These are phyloP conservation scores for Sphagnum tenellum DNA, from an alignment of 225 moss, liverwort and hornwort species.

Conservation along the genomic window DNA sequence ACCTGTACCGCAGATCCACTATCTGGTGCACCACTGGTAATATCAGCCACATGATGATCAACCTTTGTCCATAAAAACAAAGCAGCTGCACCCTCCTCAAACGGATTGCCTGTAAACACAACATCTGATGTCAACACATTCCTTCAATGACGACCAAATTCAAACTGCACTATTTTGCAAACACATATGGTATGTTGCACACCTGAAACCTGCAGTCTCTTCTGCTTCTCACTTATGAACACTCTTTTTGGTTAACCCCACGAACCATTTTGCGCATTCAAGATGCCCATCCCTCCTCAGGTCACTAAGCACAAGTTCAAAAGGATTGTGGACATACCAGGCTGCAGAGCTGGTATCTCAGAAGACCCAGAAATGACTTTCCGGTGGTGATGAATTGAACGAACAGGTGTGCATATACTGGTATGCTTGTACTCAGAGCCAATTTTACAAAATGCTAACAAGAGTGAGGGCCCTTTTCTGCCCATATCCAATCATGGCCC, in stretches of 20 bases:
- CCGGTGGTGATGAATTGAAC: constrained; percentile 5
- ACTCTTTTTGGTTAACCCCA: neutral
- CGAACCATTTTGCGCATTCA: neutral
- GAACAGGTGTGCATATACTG: constrained; percentile 9
- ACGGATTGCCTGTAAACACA: too few relatives aligned
- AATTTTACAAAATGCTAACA: constrained; percentile 14
- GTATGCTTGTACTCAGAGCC: constrained; percentile 1
- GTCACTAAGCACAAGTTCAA: neutral
- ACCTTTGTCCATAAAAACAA: too few relatives aligned
- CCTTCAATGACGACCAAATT: too few relatives aligned
- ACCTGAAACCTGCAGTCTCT: too few relatives aligned
- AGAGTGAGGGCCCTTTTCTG: constrained; percentile 18
- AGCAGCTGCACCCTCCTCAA: too few relatives aligned
- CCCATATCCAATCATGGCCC: constrained; percentile 15
- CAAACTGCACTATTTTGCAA: too few relatives aligned
- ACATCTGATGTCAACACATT: too few relatives aligned
- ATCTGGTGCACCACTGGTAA: constrained; percentile 12
- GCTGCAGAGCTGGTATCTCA: constrained; percentile 10
- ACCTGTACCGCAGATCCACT: constrained; percentile 5
- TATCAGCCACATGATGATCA: neutral
- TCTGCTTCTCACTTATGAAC: neutral
- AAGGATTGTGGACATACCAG: constrained; percentile 11
- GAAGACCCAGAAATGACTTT: constrained; percentile 6
- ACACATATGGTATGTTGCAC: too few relatives aligned
- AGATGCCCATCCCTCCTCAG: neutral